These are phyloP conservation scores for Calamus simplicifolius DNA, from an alignment of 176 grass and related monocot genomes.

Conservation along the genomic window DNA sequence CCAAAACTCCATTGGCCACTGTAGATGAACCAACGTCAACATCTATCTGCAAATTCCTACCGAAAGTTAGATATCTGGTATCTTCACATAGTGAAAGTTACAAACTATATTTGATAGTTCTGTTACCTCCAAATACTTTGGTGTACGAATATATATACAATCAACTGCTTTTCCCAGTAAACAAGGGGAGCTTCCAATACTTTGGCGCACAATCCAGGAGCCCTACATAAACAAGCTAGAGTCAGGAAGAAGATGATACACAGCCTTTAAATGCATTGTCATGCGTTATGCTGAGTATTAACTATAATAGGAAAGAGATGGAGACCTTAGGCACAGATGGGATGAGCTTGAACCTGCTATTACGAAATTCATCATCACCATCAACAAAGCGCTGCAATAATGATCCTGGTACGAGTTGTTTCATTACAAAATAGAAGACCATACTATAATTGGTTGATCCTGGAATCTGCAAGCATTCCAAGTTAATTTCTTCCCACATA, in stretches of 20 bases:
- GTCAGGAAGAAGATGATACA: constrained; percentile 14
- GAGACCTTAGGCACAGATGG: constrained; percentile 92
- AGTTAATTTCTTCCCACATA: background rate
- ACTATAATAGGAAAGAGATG: background rate
- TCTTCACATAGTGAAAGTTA: too few relatives aligned
- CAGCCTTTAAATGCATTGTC: too few relatives aligned
- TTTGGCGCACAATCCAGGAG: constrained; percentile 96
- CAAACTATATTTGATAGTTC: too few relatives aligned
- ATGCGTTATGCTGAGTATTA: too few relatives aligned
- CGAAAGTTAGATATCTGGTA: background rate
- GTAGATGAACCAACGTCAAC: constrained; percentile 96
- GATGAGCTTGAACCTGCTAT: constrained; percentile 93
- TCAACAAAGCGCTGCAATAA: constrained; percentile 85
- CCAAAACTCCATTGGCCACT: constrained; percentile 91
- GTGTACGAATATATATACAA: constrained; percentile 71
- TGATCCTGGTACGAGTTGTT: constrained; percentile 52
- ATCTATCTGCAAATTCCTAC: constrained; percentile 53
- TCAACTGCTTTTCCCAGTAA: constrained; percentile 93
- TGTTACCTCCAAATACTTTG: constrained; percentile 94
- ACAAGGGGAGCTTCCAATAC: constrained; percentile 81
- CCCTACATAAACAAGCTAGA: constrained; percentile 42
- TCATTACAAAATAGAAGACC: constrained; percentile 85
- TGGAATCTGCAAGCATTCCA: constrained; percentile 65
- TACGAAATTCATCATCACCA: constrained; percentile 87
- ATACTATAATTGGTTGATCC: constrained; percentile 78